These are phyloP conservation scores for Arachis stenosperma DNA, from an alignment of 306 rosid species.

Conservation along the genomic window DNA sequence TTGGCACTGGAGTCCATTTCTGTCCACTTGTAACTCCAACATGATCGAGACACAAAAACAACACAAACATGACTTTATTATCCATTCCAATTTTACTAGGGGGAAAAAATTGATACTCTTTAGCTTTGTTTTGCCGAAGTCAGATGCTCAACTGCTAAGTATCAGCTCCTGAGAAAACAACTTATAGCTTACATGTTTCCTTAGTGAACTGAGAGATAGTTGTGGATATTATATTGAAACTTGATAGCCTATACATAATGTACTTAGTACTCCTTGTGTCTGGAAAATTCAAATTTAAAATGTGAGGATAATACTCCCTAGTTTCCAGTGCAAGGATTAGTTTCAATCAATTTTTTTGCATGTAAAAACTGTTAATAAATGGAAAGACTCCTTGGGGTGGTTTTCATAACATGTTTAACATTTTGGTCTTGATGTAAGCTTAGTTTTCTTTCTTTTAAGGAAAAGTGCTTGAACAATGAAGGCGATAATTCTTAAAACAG, in stretches of 20 bases:
- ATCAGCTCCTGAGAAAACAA: background rate
- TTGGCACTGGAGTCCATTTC: constrained; percentile 14
- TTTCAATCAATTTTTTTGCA: constrained; percentile 32
- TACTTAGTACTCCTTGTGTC: background rate
- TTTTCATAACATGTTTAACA: constrained; percentile 16
- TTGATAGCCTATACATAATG: background rate
- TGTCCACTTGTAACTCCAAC: constrained; percentile 2
- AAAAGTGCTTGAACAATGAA: constrained; percentile 14
- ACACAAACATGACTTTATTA: background rate
- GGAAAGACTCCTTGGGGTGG: background rate
- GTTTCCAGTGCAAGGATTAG: background rate
- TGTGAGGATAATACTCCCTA: constrained; percentile 11
- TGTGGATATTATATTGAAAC: constrained; percentile 28
- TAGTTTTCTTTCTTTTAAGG: background rate
- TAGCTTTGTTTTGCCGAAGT: constrained; percentile 13
- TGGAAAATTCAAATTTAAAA: constrained; percentile 24
- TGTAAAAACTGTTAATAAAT: constrained; percentile 17
- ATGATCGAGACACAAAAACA: constrained; percentile 20
- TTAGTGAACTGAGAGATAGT: constrained; percentile 8
- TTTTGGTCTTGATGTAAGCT: constrained; percentile 23
- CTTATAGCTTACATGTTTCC: background rate
- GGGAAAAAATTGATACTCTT: background rate
- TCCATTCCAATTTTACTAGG: background rate
- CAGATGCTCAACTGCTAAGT: constrained; percentile 9
- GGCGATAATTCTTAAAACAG: constrained; percentile 2